Evolutionary conservation across 768 basidiomycete genomes (phyloP).

Genomic region (Lepiota brunneoincarnata): DNA sequence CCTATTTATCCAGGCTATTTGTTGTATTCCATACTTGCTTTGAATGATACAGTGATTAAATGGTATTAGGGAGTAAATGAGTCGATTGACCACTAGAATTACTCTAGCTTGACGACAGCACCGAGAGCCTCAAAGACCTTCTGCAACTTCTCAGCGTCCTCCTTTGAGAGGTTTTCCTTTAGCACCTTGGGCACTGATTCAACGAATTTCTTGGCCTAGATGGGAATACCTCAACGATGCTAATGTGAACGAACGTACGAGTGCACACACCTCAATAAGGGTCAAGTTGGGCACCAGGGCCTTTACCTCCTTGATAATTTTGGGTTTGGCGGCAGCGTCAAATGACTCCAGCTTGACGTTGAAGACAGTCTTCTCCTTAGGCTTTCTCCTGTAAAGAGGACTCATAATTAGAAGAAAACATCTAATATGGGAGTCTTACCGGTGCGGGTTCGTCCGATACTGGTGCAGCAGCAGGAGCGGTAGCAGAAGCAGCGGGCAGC

Average conservation of each 20-base stretch:
- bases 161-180: conserved; percentile 94
- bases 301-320: conserved; percentile 98
- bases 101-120: conserved; percentile 84
- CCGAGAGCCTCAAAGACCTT: conserved; percentile 88
- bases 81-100: conserved; percentile 22
- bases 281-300: conserved; percentile 93
- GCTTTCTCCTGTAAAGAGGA: conserved; percentile 68
- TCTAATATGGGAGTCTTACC: conserved; percentile 37
- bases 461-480: conserved; percentile 53
- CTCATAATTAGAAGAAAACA: neutral
- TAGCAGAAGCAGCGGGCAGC: conserved; percentile 74
- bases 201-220: conserved; percentile 98
- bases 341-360: conserved; percentile 94
- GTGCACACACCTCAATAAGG: conserved; percentile 82
- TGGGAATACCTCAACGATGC: conserved; percentile 12
- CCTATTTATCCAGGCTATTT: conserved; percentile 13
- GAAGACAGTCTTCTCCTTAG: conserved; percentile 98
- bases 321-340: conserved; percentile 88
- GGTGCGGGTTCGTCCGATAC: conserved; percentile 66
- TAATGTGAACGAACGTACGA: neutral
- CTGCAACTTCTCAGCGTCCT: conserved; percentile 96
- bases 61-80: conserved; percentile 11
- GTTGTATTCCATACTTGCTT: conserved; percentile 21
- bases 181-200: conserved; percentile 90
- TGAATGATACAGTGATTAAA: conserved; percentile 6